Conservation (phyloP, 2,329 filamentous ascomycete species). For the Fusarium keratoplasticum region DNA sequence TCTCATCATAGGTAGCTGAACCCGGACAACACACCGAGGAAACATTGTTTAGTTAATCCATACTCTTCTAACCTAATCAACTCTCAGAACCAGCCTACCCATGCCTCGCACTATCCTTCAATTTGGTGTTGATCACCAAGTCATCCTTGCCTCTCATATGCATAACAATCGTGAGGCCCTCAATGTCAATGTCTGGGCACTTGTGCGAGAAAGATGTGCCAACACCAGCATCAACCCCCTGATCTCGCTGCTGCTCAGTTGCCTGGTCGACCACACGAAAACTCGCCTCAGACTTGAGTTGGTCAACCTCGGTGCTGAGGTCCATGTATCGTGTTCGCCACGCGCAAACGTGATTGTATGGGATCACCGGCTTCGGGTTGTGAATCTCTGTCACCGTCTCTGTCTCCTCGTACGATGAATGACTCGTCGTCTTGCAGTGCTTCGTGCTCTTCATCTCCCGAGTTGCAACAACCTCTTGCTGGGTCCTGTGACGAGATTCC, state of each 20-base stretch:
- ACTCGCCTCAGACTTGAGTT: slow-evolving; percentile 54
- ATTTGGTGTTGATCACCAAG: slow-evolving; percentile 63
- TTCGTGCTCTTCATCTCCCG: background rate
- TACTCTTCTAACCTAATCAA: slow-evolving; percentile 6
- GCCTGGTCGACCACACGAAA: slow-evolving; percentile 25
- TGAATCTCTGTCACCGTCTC: slow-evolving; percentile 41
- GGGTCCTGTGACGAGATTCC: background rate
- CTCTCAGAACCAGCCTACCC: slow-evolving; percentile 1
- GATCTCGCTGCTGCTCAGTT: slow-evolving; percentile 21
- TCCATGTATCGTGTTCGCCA: slow-evolving; percentile 57
- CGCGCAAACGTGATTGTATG: slow-evolving; percentile 54
- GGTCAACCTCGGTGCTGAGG: slow-evolving; percentile 55
- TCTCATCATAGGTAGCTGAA: background rate
- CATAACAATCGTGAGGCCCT: slow-evolving; percentile 63
- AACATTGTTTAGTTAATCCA: background rate
- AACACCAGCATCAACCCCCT: slow-evolving; percentile 32
- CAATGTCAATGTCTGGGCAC: slow-evolving; percentile 56
- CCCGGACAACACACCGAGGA: background rate
- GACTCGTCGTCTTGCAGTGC: slow-evolving; percentile 6
- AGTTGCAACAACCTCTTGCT: slow-evolving; percentile 5
- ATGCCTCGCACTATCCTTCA: slow-evolving; percentile 41
- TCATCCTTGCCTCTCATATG: slow-evolving; percentile 63
- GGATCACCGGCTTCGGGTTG: slow-evolving; percentile 50
- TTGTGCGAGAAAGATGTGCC: slow-evolving; percentile 35
- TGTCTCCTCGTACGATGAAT: slow-evolving; percentile 12